Evolutionary conservation across 345 rosid genomes (phyloP).

Genomic region (Hypericum androsaemum): DNA sequence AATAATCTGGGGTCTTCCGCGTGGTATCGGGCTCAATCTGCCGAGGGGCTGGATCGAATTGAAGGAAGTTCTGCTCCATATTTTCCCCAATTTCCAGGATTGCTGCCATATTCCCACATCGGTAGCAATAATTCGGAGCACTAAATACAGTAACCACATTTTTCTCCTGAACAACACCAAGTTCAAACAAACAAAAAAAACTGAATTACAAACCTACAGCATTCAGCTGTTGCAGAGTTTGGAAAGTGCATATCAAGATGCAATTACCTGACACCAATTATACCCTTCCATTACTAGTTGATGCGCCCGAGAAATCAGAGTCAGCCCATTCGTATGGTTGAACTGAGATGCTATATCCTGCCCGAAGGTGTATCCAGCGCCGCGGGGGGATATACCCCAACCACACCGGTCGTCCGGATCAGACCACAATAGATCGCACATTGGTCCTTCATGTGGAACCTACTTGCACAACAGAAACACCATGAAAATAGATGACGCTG

Average conservation of each 20-base stretch:
- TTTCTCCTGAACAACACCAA: constrained; percentile 38
- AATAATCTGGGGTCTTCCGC: constrained; percentile 97
- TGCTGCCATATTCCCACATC: constrained; percentile 98
- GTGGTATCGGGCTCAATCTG: constrained; percentile 90
- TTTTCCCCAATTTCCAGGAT: constrained; percentile 89
- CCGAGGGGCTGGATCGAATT: constrained; percentile 90
- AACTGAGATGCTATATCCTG: constrained; percentile 84
- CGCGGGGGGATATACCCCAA: constrained; percentile 99
- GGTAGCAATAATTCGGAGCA: constrained; percentile 90
- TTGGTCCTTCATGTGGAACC: constrained; percentile 99
- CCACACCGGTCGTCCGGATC: constrained; percentile 98
- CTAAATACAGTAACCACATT: constrained; percentile 94
- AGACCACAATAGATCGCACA: constrained; percentile 98
- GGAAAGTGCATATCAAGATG: not conserved
- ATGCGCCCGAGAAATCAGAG: constrained; percentile 86
- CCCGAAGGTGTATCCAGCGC: constrained; percentile 93
- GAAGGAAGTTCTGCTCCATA: constrained; percentile 92
- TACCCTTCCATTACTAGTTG: constrained; percentile 96
- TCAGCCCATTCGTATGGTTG: constrained; percentile 82
- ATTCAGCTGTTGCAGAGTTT: not conserved
- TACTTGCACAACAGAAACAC: constrained; percentile 15
- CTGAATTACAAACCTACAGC: not conserved
- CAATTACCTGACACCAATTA: constrained; percentile 85
- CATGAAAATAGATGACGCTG: too few species aligned
- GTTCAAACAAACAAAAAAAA: not conserved